Evolutionary conservation across 1,284 basidiomycete species (phyloP).

Genomic region (Ceratobasidium sp.): DNA sequence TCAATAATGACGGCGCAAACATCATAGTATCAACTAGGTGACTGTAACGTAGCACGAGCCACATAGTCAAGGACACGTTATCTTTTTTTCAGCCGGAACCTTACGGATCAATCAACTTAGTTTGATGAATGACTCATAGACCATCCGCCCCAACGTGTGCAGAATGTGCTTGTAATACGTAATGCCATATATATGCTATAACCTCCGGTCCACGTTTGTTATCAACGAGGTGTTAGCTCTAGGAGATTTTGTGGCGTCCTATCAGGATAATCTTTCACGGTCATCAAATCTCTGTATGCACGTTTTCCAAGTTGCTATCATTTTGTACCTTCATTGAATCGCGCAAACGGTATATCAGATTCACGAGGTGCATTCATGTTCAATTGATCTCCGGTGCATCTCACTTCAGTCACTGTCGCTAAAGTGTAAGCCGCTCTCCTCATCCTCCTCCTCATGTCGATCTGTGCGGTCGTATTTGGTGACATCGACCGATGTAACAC

Average conservation of each 20-base stretch:
- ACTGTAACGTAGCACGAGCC: not conserved
- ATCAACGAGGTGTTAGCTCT: not conserved
- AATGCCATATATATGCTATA: not conserved
- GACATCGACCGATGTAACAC: slow-evolving; percentile 82
- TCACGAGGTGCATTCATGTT: slow-evolving; percentile 4
- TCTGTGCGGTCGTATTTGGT: slow-evolving; percentile 82
- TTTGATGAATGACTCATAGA: not conserved
- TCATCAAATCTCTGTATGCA: not conserved
- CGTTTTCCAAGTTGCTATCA: not conserved
- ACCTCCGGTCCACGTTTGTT: not conserved
- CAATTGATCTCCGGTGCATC: slow-evolving; percentile 3
- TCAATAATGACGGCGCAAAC: not conserved
- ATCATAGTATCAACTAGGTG: not conserved
- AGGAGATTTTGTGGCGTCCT: not conserved
- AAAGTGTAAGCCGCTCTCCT: slow-evolving; percentile 66
- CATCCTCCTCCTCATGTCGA: slow-evolving; percentile 69
- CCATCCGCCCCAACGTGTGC: not conserved
- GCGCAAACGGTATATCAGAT: not conserved
- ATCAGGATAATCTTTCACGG: not conserved
- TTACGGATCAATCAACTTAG: not conserved
- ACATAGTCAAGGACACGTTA: not conserved
- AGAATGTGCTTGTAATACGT: not conserved
- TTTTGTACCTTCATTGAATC: not conserved
- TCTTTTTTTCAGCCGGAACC: not conserved
- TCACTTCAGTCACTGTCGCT: slow-evolving; percentile 81